Evolutionary conservation across 768 basidiomycete genomes (phyloP), one percentile per base, ranked within the genome.

Genomic region (Serendipita sp.): DNA sequence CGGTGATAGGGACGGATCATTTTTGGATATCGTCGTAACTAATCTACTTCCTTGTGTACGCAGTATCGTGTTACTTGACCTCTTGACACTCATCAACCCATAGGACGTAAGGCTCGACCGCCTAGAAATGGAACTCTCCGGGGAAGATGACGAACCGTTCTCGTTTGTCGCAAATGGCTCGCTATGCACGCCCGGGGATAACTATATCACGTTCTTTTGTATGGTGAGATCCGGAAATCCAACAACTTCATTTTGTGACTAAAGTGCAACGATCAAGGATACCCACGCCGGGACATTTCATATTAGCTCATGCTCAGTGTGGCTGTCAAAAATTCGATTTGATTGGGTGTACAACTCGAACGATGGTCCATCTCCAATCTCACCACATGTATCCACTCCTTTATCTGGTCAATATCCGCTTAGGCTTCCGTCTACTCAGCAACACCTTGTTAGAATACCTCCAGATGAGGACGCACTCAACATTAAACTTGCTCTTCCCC

Each of bases 1-100:
- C 2, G 80, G 80, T n/a, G 78, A 76, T 2, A 78, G 82, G 66
- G 91, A 94, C 71, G 84, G 85, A 1, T 83, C 78, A 40, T 80
- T 75, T 66, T 69, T 94, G 16, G 74, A 81, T 63, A 78, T 86
- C 16, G 75, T 76, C 1, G 73, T 94, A 33, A 74, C 73, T 36
- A 97, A 91, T 69, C 73, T 74, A 44, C 71, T 95, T 27, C 85
- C 89, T 36, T 88, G 89, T 68, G 93, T 94, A 71, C 72, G 86
- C 75, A 27, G 8, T 63, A 33, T 55, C 27, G 29, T 46, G 23
- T 23, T 55, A 43, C 52, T 68, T 65, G 64, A 69, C 53, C 52
- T 63, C 62, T 62, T 23, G 23, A 23, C 23, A 23, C 27, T 40
- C 13, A 40, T 40, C 40, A 40, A 6, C 5, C 5, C 53, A 1